Percentiles rank a stretch among this genome's conserved stretches.
These are phyloP conservation scores for Aspergillus sp. DNA, from an alignment of 2,329 filamentous ascomycete species.

Conservation along the genomic window DNA sequence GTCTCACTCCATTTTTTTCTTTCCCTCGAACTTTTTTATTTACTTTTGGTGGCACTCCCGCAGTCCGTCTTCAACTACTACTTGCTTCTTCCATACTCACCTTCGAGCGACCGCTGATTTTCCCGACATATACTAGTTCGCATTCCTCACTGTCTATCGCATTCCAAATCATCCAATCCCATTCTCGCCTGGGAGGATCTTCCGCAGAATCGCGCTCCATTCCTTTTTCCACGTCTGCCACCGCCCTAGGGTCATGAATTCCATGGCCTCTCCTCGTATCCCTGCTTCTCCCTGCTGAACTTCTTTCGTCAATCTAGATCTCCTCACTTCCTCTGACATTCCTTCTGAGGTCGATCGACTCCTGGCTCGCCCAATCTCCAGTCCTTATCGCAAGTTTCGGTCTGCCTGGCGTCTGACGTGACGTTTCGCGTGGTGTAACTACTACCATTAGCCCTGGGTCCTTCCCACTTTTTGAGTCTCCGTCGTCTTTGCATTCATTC, in stretches of 20 bases:
- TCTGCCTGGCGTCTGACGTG: neutral
- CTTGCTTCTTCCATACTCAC: neutral
- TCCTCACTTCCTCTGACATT: slow-evolving; percentile 2
- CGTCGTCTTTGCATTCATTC: neutral
- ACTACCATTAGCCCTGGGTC: slow-evolving; percentile 1
- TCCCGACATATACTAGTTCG: slow-evolving; percentile 17
- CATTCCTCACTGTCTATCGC: slow-evolving; percentile 23
- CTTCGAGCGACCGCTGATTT: slow-evolving; percentile 8
- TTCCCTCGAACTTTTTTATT: neutral
- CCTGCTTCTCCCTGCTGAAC: slow-evolving; percentile 17
- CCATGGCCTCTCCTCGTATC: slow-evolving; percentile 16
- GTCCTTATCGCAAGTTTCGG: slow-evolving; percentile 8
- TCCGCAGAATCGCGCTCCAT: slow-evolving; percentile 16
- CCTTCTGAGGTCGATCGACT: slow-evolving; percentile 7
- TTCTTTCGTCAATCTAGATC: slow-evolving; percentile 3
- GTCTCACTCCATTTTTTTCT: neutral
- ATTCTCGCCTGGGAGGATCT: slow-evolving; percentile 15
- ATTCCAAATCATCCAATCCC: slow-evolving; percentile 22
- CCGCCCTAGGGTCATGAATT: slow-evolving; percentile 22
- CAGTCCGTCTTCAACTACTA: neutral
- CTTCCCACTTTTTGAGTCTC: neutral
- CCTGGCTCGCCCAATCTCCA: neutral
- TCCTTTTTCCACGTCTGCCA: slow-evolving; percentile 19
- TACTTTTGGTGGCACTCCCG: neutral
- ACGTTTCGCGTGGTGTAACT: slow-evolving; percentile 5